Evolutionary conservation across 2,329 filamentous ascomycete genomes (phyloP).

Genomic region (Botrytis fabae): DNA sequence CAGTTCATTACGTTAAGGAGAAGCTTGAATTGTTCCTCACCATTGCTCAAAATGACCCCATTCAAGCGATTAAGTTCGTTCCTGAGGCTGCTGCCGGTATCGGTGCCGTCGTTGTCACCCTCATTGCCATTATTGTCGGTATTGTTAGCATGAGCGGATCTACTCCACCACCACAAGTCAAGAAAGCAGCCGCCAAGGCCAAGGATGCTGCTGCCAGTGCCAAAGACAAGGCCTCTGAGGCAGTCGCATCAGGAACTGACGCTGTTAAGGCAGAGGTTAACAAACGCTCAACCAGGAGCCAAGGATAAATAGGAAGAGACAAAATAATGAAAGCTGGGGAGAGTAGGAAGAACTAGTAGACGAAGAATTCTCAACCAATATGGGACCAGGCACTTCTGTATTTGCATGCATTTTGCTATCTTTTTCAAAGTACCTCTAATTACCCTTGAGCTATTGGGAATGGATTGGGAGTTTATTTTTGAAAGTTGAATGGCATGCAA

Average conservation of each 20-base stretch:
- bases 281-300: conserved; percentile 40
- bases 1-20: conserved; percentile 82
- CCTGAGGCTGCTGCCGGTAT: conserved; percentile 87
- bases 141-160: conserved; percentile 63
- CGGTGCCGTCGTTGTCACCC: conserved; percentile 66
- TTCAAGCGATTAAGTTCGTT: conserved; percentile 82
- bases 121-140: conserved; percentile 70
- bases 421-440: neutral
- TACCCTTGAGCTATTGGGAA: neutral
- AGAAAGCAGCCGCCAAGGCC: conserved; percentile 65
- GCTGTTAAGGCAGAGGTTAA: conserved; percentile 62
- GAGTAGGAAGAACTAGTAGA: neutral
- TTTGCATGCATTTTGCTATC: conserved; percentile 17
- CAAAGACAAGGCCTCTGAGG: conserved; percentile 69
- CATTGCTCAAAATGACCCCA: conserved; percentile 75
- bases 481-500: conserved; percentile 16
- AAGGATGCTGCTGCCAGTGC: conserved; percentile 75
- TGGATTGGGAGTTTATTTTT: neutral
- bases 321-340: conserved; percentile 36
- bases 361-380: neutral
- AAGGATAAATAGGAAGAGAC: conserved; percentile 47
- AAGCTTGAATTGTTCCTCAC: conserved; percentile 90
- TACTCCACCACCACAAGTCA: conserved; percentile 67
- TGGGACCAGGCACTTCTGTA: neutral
- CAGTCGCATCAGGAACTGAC: conserved; percentile 62